phyloP scores from a whole-genome alignment of 1,139 yeast genomes.

The Hemisphaericaspora xylofermentans region DNA sequence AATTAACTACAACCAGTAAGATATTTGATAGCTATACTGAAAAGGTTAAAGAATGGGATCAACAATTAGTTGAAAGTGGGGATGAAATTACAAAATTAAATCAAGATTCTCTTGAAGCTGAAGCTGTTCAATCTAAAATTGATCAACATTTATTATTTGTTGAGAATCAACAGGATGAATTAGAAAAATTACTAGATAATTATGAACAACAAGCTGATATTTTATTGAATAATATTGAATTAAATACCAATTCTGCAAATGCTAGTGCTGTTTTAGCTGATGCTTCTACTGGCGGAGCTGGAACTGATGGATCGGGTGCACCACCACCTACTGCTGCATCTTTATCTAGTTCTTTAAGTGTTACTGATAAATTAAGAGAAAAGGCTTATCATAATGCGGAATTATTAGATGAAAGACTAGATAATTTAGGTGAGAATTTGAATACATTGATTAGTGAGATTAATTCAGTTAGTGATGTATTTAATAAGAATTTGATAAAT shows the following conservation, averaged over 20 bases:
- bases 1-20: constrained; percentile 67
- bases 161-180: constrained; percentile 89
- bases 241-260: constrained; percentile 16
- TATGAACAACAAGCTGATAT: constrained; percentile 85
- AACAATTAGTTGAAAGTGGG: constrained; percentile 77
- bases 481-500: constrained; percentile 55
- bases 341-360: constrained; percentile 23
- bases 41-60: constrained; percentile 83
- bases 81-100: constrained; percentile 79
- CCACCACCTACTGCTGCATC: constrained; percentile 11
- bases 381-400: constrained; percentile 90
- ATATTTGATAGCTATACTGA: constrained; percentile 77
- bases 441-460: constrained; percentile 79
- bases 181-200: constrained; percentile 76
- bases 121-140: constrained; percentile 77
- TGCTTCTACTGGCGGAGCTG: constrained; percentile 7
- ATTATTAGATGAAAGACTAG: constrained; percentile 77
- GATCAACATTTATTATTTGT: constrained; percentile 87
- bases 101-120: constrained; percentile 78
- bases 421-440: constrained; percentile 71
- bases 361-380: constrained; percentile 83
- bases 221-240: constrained; percentile 46
- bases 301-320: constrained; percentile 5
- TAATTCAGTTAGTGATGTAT: constrained; percentile 80
- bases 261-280: constrained; percentile 7